Conservation (phyloP, 2,329 filamentous ascomycete genomes). For the Cordyceps cateniannulata region DNA sequence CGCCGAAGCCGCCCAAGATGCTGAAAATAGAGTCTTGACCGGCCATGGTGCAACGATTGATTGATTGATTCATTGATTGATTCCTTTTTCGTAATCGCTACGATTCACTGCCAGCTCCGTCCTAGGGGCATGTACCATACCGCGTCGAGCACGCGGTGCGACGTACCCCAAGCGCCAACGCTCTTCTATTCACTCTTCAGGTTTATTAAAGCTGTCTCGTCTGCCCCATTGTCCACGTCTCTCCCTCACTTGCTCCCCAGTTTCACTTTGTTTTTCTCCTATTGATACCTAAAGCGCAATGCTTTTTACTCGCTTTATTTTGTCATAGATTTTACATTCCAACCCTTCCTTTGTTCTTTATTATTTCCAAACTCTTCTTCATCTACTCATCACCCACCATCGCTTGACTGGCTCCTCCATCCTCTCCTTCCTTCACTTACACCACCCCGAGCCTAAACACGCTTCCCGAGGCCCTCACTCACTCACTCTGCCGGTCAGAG, state of each 20-base stretch:
- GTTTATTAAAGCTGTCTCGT: slow-evolving; percentile 6
- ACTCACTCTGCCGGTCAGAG: slow-evolving; percentile 11
- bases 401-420: slow-evolving; percentile 12
- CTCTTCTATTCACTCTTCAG: background rate
- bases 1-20: background rate
- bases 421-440: background rate
- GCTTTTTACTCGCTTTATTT: background rate
- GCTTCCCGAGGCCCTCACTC: background rate
- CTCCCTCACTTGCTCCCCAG: slow-evolving; percentile 4
- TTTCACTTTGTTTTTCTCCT: background rate
- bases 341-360: background rate
- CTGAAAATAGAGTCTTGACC: slow-evolving; percentile 4
- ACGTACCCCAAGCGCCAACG: background rate
- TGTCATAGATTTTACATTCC: slow-evolving; percentile 14
- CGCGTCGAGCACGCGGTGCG: background rate
- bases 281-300: background rate
- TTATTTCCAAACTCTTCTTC: background rate
- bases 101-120: background rate
- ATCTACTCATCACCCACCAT: slow-evolving; percentile 1
- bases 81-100: background rate
- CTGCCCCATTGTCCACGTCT: background rate
- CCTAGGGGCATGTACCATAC: background rate
- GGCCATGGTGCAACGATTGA: background rate
- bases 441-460: background rate
- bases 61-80: too few relatives aligned